These are phyloP conservation scores for Neurospora discreta DNA, from an alignment of 495 filamentous ascomycete genomes.

Conservation along the genomic window DNA sequence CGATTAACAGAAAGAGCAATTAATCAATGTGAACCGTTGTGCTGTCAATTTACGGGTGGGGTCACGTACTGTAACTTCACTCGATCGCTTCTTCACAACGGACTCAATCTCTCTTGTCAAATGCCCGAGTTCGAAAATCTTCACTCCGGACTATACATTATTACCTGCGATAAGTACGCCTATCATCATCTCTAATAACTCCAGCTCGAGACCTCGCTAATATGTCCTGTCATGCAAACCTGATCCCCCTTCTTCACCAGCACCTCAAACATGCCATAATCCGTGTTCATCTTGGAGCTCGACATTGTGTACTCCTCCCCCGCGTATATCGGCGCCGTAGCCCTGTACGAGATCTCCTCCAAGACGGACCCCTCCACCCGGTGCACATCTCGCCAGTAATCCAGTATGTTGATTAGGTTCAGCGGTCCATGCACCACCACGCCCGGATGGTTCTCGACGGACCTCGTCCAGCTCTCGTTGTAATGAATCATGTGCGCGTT, in stretches of 20 bases:
- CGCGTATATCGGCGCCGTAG: conserved; percentile 49
- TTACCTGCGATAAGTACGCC: neutral
- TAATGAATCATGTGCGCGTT: conserved; percentile 68
- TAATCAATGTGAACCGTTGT: too few species aligned
- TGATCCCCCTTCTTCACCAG: neutral
- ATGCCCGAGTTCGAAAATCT: neutral
- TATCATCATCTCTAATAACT: neutral
- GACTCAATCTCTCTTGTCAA: neutral
- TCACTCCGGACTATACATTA: neutral
- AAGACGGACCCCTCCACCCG: neutral
- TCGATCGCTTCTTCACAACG: too few species aligned
- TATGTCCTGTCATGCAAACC: neutral
- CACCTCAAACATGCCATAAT: neutral
- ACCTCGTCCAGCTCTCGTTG: conserved; percentile 44
- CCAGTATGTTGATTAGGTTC: conserved; percentile 52
- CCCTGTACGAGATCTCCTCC: conserved; percentile 40
- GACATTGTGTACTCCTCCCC: conserved; percentile 38
- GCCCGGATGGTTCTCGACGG: conserved; percentile 48
- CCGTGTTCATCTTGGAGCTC: neutral
- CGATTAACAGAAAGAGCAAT: neutral
- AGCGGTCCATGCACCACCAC: conserved; percentile 54
- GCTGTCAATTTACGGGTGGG: neutral
- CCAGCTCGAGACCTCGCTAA: neutral
- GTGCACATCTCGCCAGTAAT: conserved; percentile 50
- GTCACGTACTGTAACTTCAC: neutral